Base-by-base conservation (phyloP, 2,329 filamentous ascomycete genomes). In the Emergomyces pasteurianus region DNA sequence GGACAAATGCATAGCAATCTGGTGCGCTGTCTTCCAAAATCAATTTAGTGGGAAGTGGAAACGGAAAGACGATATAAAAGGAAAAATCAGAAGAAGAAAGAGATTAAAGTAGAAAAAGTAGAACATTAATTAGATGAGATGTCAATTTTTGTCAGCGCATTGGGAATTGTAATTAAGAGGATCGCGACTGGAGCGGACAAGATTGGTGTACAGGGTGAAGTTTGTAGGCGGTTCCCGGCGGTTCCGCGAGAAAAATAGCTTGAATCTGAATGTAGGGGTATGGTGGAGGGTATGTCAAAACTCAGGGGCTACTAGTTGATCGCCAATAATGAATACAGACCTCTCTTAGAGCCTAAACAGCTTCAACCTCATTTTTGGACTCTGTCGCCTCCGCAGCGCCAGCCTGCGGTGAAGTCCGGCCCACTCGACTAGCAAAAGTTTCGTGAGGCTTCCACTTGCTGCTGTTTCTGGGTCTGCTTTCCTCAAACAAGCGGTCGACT, bases 401-500 rank as follows among this genome's bases (percentile, higher is more conserved):
- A 21, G 42, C 6, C 46, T 64, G 64, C 57, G 65, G 65, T 7
- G 65, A 65, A 53, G 65, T 65, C 16, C 68, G 47, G 43, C 67
- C 67, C 62, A 69, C 63, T 36, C 66, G 62, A 12, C 58, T 28
- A 8, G 67, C 67, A 31, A 65, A 69, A 10, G 67, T 69, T 16
- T 52, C 59, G 47, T 61, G 60, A 16, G 67, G 66, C 23, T 61
- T 62, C 66, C 66, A 69, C 26, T 63, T 62, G 42, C 57, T 16
- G 18, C 65, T 67, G 10, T 55, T 64, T 9, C 62, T 21, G 18
- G 67, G 62, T 10, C 56, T 67, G 1, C 64, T 69, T 61, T 69
- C 67, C 40, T 69, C 66, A 55, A 69, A 55, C 67, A 69, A 66
- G 14, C 58, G 62, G 38, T 69, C 67, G 31, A 69, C 65, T 55